Conservation (phyloP, 805 yeast species). For the Ogataea sp. region DNA sequence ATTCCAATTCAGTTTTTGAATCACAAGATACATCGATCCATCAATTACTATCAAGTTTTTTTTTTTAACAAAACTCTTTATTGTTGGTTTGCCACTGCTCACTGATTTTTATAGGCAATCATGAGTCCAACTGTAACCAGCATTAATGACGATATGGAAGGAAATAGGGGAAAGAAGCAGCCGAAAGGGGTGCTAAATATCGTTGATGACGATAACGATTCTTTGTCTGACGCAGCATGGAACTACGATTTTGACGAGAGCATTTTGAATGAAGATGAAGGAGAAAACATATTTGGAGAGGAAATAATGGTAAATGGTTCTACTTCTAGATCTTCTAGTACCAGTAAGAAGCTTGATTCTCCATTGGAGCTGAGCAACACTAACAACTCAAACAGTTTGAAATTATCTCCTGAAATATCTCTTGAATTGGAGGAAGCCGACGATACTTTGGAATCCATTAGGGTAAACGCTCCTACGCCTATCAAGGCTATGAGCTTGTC, state of each 20-base stretch:
- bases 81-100: too few species aligned
- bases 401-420: not conserved
- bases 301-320: not conserved
- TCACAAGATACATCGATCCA: too few species aligned
- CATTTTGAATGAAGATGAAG: not conserved
- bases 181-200: not conserved
- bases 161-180: not conserved
- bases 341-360: too few species aligned
- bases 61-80: too few species aligned
- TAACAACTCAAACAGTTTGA: too few species aligned
- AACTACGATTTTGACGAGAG: slow-evolving; percentile 2
- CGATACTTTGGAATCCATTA: not conserved
- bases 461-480: slow-evolving; percentile 1
- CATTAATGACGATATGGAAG: not conserved
- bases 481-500: slow-evolving; percentile 1
- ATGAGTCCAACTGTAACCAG: too few species aligned
- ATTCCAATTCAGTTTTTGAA: too few species aligned
- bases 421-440: slow-evolving; percentile 1
- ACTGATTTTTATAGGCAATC: too few species aligned
- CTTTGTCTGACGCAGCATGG: slow-evolving; percentile 13
- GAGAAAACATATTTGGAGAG: not conserved
- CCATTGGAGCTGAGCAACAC: too few species aligned
- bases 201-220: not conserved
- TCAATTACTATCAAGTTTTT: too few species aligned
- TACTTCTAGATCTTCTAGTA: not conserved